Conservation (phyloP, 441 rosid species). For the Brassica balearica region DNA sequence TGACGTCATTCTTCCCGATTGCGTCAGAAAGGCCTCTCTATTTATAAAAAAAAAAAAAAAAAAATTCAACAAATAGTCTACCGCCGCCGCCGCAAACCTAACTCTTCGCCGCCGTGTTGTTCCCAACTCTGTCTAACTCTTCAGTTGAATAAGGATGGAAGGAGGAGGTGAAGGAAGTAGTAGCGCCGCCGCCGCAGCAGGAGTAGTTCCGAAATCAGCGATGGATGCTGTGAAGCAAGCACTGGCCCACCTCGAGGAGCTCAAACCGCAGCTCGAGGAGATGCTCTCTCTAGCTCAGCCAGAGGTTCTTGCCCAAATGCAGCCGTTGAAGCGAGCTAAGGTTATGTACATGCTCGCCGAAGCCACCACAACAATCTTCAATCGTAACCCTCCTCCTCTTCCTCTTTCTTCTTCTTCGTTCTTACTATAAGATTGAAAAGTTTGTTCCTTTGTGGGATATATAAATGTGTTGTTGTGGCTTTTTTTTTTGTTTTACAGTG, state of each 20-base stretch:
- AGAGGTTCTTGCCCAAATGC: conserved; percentile 67
- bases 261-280: conserved; percentile 60
- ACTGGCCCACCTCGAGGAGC: conserved; percentile 51
- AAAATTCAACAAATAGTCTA: neutral
- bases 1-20: neutral
- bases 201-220: conserved; percentile 65
- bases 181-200: conserved; percentile 2
- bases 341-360: conserved; percentile 65
- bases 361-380: conserved; percentile 70
- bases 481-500: conserved; percentile 52
- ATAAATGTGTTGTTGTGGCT: neutral
- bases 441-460: conserved; percentile 8
- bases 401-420: neutral
- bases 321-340: conserved; percentile 79
- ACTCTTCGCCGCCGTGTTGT: neutral
- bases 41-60: neutral
- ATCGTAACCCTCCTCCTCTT: conserved; percentile 45
- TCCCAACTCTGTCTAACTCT: neutral
- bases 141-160: conserved; percentile 47
- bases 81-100: neutral
- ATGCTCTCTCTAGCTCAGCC: conserved; percentile 66
- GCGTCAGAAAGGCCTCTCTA: neutral
- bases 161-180: conserved; percentile 40
- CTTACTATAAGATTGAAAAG: neutral
- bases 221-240: conserved; percentile 72